Conservation (phyloP, 2,329 filamentous ascomycete species). For the Apiospora koreana region DNA sequence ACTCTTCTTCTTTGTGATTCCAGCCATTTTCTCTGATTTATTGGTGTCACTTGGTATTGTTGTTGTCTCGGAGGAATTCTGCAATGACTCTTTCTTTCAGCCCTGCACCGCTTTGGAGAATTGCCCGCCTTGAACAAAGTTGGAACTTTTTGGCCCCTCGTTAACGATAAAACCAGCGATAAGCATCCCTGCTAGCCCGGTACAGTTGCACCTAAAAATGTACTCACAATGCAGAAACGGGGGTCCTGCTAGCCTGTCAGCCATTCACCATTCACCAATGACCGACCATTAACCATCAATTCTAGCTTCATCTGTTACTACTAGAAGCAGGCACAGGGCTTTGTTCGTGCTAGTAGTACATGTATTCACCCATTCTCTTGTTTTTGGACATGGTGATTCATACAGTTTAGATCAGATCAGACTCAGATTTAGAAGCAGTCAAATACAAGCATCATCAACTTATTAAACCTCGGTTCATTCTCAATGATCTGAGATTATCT, state of each 20-base stretch:
- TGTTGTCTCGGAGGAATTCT: neutral
- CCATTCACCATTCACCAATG: neutral
- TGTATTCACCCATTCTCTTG: neutral
- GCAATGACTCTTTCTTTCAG: neutral
- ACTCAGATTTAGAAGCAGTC: neutral
- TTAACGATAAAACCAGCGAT: conserved; percentile 14
- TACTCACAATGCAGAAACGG: neutral
- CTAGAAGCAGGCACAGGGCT: neutral
- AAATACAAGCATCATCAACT: neutral
- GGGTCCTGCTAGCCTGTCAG: neutral
- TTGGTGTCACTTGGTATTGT: conserved; percentile 1
- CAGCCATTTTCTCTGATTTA: conserved; percentile 29
- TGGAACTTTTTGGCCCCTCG: conserved; percentile 9
- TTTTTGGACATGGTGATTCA: neutral
- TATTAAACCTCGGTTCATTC: neutral
- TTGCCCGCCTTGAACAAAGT: conserved; percentile 13
- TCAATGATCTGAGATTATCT: neutral
- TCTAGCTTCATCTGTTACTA: conserved; percentile 1
- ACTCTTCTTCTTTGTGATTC: conserved; percentile 34
- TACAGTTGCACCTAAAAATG: neutral
- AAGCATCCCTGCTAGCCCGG: conserved; percentile 9
- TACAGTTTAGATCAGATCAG: neutral
- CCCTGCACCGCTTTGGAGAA: neutral
- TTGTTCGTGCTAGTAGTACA: neutral
- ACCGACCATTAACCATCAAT: no score